Conservation (phyloP, 2,329 filamentous ascomycete species). For the Scortechinia acanthostroma region DNA sequence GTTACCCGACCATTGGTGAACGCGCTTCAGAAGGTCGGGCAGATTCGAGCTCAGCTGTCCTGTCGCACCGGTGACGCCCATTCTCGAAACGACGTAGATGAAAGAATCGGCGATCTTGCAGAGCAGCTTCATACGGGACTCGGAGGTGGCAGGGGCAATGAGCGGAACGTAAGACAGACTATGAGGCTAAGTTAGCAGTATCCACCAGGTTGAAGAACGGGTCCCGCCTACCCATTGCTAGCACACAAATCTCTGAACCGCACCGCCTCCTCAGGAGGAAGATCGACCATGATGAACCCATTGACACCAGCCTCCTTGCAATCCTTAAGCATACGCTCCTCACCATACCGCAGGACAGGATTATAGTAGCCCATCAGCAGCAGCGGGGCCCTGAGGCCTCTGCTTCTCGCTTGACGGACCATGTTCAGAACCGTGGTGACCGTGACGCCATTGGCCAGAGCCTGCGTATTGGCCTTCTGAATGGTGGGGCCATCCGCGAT, state of each 20-base stretch:
- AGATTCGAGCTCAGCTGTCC: slow-evolving; percentile 76
- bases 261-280: slow-evolving; percentile 91
- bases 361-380: slow-evolving; percentile 99
- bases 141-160: slow-evolving; percentile 88
- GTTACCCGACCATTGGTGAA: slow-evolving; percentile 87
- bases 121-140: slow-evolving; percentile 86
- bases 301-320: slow-evolving; percentile 80
- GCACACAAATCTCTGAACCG: slow-evolving; percentile 78
- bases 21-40: slow-evolving; percentile 73
- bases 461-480: slow-evolving; percentile 87
- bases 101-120: slow-evolving; percentile 97
- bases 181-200: slow-evolving; percentile 6
- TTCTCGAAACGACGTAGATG: slow-evolving; percentile 95
- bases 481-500: slow-evolving; percentile 97
- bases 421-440: slow-evolving; percentile 74
- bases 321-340: slow-evolving; percentile 80
- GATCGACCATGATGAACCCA: slow-evolving; percentile 92
- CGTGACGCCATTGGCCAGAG: slow-evolving; percentile 81
- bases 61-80: slow-evolving; percentile 90
- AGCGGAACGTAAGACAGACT: slow-evolving; percentile 93
- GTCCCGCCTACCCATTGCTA: neutral
- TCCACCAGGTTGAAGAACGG: neutral
- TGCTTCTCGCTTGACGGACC: slow-evolving; percentile 71
- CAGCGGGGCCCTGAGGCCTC: slow-evolving; percentile 74
- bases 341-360: slow-evolving; percentile 86